Evolutionary conservation across 2,329 filamentous ascomycete genomes (phyloP).

Genomic region (Onygena corvina): DNA sequence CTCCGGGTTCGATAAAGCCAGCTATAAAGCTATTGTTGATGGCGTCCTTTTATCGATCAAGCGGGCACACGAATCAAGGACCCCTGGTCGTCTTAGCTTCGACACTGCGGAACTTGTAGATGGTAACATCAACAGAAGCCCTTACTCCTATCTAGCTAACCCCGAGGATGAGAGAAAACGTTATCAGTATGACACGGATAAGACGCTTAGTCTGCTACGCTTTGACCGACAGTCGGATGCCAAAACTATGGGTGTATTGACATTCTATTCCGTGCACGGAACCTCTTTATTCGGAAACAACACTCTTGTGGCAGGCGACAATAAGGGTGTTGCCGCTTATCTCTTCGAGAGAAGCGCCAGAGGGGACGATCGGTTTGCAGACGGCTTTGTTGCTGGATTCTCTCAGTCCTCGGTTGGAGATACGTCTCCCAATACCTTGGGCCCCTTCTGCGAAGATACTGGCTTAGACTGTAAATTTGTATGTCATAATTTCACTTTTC

Average conservation of each 20-base stretch:
- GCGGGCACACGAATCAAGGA: conserved; percentile 61
- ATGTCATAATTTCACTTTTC: conserved; percentile 6
- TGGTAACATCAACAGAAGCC: conserved; percentile 79
- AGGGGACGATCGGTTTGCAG: conserved; percentile 43
- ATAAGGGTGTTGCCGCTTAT: conserved; percentile 85
- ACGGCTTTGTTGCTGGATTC: conserved; percentile 77
- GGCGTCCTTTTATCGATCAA: conserved; percentile 72
- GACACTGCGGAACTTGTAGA: conserved; percentile 58
- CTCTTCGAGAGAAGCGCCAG: conserved; percentile 62
- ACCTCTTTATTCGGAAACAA: conserved; percentile 88
- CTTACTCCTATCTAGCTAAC: conserved; percentile 79
- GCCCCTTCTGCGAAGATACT: conserved; percentile 80
- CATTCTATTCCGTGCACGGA: conserved; percentile 86
- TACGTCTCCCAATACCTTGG: conserved; percentile 75
- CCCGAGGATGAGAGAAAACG: conserved; percentile 59
- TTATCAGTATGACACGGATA: conserved; percentile 58
- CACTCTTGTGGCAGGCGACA: conserved; percentile 83
- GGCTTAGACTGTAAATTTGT: conserved; percentile 38
- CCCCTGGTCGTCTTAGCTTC: conserved; percentile 57
- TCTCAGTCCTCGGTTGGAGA: conserved; percentile 87
- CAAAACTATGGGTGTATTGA: conserved; percentile 68
- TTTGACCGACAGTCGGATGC: conserved; percentile 63
- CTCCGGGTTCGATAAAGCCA: conserved; percentile 73
- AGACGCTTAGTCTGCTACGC: conserved; percentile 65
- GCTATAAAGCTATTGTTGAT: conserved; percentile 78